Percentiles rank a stretch among this genome's conserved stretches.
Evolutionary conservation across 768 basidiomycete genomes (phyloP).

Genomic region (Epithele typhae): DNA sequence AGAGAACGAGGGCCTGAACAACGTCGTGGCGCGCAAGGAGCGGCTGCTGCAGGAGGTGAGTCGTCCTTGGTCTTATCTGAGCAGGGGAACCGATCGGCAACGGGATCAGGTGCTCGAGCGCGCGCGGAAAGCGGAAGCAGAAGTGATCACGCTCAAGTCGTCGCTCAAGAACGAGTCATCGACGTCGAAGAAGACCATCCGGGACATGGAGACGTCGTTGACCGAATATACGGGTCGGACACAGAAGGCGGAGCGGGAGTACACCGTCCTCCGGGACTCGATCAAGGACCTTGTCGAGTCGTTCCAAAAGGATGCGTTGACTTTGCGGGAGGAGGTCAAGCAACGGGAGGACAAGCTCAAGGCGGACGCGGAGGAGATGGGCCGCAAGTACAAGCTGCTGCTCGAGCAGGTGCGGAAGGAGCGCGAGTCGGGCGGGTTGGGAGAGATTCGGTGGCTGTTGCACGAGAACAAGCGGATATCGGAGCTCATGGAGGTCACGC

Average conservation of each 20-base stretch:
- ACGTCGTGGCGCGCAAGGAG: slow-evolving; percentile 86
- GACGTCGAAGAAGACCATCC: slow-evolving; percentile 67
- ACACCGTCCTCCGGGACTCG: slow-evolving; percentile 72
- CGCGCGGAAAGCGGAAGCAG: slow-evolving; percentile 81
- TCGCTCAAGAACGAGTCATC: slow-evolving; percentile 73
- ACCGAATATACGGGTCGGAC: slow-evolving; percentile 72
- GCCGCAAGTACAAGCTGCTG: slow-evolving; percentile 64
- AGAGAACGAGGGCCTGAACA: slow-evolving; percentile 86
- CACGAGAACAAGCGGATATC: slow-evolving; percentile 45
- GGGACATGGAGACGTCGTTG: slow-evolving; percentile 76
- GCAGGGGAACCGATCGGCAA: background rate
- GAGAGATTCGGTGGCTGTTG: slow-evolving; percentile 45
- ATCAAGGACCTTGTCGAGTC: slow-evolving; percentile 67
- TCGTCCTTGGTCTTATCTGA: background rate
- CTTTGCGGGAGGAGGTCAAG: slow-evolving; percentile 68
- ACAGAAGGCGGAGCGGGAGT: slow-evolving; percentile 81
- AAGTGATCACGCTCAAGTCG: slow-evolving; percentile 60
- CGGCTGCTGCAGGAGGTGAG: slow-evolving; percentile 78
- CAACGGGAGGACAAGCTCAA: slow-evolving; percentile 68
- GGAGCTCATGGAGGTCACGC: slow-evolving; percentile 57
- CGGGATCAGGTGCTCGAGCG: slow-evolving; percentile 61
- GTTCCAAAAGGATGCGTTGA: slow-evolving; percentile 72
- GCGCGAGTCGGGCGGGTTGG: slow-evolving; percentile 44
- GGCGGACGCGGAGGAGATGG: slow-evolving; percentile 61
- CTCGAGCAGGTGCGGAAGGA: slow-evolving; percentile 57